A percentile compares a stretch with the other conserved stretches of the same genome.
Evolutionary conservation across 176 grass and related monocot species (phyloP).

Genomic region (Aegilops longissima): DNA sequence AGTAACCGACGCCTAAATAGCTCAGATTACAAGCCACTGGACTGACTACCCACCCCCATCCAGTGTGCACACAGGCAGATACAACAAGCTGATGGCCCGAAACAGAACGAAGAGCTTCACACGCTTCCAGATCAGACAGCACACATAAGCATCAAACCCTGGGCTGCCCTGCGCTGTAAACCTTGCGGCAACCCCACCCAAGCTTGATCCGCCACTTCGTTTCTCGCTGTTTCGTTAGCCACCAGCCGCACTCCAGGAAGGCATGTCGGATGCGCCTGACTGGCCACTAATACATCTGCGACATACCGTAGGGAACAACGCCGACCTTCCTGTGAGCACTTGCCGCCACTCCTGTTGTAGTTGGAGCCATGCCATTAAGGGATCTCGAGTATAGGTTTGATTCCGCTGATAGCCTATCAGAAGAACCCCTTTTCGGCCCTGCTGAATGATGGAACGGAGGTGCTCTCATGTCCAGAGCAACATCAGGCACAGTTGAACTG

Average conservation of each 20-base stretch:
- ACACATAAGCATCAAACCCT: neutral
- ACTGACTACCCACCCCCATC: slow-evolving; percentile 14
- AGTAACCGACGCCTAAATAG: slow-evolving; percentile 37
- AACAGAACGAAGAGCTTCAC: neutral
- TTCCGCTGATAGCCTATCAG: slow-evolving; percentile 49
- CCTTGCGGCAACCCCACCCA: neutral
- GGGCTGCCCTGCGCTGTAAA: slow-evolving; percentile 5
- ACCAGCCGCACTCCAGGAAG: slow-evolving; percentile 8
- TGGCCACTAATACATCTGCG: slow-evolving; percentile 74
- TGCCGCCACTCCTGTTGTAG: slow-evolving; percentile 65
- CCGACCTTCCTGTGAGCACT: slow-evolving; percentile 69
- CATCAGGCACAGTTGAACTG: slow-evolving; percentile 54
- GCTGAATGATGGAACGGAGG: slow-evolving; percentile 67
- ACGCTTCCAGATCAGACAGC: slow-evolving; percentile 13
- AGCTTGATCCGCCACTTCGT: slow-evolving; percentile 26
- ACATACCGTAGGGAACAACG: slow-evolving; percentile 63
- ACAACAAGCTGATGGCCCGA: slow-evolving; percentile 19
- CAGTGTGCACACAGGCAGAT: slow-evolving; percentile 25
- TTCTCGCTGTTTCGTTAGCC: neutral
- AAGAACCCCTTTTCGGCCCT: slow-evolving; percentile 43
- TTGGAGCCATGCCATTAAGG: slow-evolving; percentile 56
- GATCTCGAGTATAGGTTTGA: slow-evolving; percentile 55
- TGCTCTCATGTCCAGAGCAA: slow-evolving; percentile 94
- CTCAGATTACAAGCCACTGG: slow-evolving; percentile 47
- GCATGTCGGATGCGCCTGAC: slow-evolving; percentile 14